Conservation (phyloP, 2,329 filamentous ascomycete genomes). For the Fusarium burgessii region DNA sequence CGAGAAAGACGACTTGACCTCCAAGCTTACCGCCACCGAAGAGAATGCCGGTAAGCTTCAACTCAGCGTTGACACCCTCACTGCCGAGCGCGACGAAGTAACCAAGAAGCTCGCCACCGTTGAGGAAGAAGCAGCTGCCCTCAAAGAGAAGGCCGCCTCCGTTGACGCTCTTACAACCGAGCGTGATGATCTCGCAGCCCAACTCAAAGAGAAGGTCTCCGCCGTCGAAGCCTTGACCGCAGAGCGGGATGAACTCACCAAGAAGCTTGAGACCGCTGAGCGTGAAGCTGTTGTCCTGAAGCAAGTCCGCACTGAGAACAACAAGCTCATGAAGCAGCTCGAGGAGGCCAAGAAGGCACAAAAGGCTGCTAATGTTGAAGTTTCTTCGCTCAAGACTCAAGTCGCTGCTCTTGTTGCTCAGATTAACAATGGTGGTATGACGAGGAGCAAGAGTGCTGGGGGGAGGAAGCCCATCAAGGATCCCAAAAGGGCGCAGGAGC, state of each 20-base stretch:
- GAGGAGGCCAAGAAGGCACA: slow-evolving; percentile 41
- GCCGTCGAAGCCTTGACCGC: slow-evolving; percentile 21
- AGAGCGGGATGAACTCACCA: slow-evolving; percentile 31
- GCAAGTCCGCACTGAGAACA: slow-evolving; percentile 42
- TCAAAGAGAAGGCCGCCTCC: slow-evolving; percentile 33
- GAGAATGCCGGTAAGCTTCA: slow-evolving; percentile 34
- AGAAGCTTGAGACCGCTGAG: slow-evolving; percentile 41
- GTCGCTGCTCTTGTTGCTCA: slow-evolving; percentile 40
- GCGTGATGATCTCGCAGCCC: slow-evolving; percentile 23
- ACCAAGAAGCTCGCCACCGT: slow-evolving; percentile 38
- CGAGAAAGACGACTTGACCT: slow-evolving; percentile 33
- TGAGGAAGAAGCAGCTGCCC: slow-evolving; percentile 28
- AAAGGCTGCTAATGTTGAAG: slow-evolving; percentile 35
- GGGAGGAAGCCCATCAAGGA: slow-evolving; percentile 41
- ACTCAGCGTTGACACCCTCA: slow-evolving; percentile 20
- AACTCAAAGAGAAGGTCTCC: slow-evolving; percentile 22
- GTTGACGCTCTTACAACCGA: slow-evolving; percentile 31
- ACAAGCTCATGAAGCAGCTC: slow-evolving; percentile 41
- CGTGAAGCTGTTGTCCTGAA: slow-evolving; percentile 38
- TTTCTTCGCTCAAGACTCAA: slow-evolving; percentile 37
- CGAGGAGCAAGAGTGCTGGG: slow-evolving; percentile 27
- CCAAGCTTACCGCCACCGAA: slow-evolving; percentile 35
- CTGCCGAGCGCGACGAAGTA: slow-evolving; percentile 40
- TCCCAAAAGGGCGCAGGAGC: slow-evolving; percentile 42
- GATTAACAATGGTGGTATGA: slow-evolving; percentile 14